Evolutionary conservation across 371 early-diverging fungal species (phyloP), one percentile per base, ranked within the genome.

Genomic region (Mortierella sp.): DNA sequence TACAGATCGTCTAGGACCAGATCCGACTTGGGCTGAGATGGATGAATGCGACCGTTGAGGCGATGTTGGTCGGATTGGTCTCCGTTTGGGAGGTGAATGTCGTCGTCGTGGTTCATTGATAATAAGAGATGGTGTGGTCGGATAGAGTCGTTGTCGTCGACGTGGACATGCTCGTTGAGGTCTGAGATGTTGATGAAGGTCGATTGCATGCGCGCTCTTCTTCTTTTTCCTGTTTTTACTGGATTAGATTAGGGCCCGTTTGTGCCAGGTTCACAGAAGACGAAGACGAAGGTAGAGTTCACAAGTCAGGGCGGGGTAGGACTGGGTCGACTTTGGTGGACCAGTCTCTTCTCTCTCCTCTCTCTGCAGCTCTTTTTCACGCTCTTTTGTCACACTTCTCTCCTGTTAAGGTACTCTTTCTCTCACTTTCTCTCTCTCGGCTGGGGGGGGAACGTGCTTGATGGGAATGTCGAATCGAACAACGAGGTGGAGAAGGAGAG

Each of bases 91-190:
- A 36, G 50, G 61, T 15, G 38, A 48, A 60, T n/a, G 64, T 65
- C 24, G 33, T 43, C 65, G 52, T 43, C 32, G 64, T 69, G 57
- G 66, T 53, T 76, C 76, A 76, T 76, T 57, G 71, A 72, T 65
- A 72, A 65, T 36, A 48, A 67, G 50, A 77, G 65, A 61, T 64
- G 72, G 72, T 50, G 59, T 63, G 69, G 68, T n/a, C 61, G 63
- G 50, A 52, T 24, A 60, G 47, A 21, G 43, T 63, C 33, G 77
- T 69, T 55, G 69, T 67, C 70, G 66, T 50, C 43, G 70, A 65
- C 70, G 41, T 50, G 60, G 69, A 65, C 77, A 69, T 77, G 69
- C 77, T 77, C 74, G 61, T 74, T n/a, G 55, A 28, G 64, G 62
- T 66, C 70, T 57, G 67, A 63, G 62, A 67, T 70, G 55, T 60